Evolutionary conservation across 352 stramenopile genomes (phyloP), one percentile per base, ranked within the genome.

Genomic region (Pythium diclinum): DNA sequence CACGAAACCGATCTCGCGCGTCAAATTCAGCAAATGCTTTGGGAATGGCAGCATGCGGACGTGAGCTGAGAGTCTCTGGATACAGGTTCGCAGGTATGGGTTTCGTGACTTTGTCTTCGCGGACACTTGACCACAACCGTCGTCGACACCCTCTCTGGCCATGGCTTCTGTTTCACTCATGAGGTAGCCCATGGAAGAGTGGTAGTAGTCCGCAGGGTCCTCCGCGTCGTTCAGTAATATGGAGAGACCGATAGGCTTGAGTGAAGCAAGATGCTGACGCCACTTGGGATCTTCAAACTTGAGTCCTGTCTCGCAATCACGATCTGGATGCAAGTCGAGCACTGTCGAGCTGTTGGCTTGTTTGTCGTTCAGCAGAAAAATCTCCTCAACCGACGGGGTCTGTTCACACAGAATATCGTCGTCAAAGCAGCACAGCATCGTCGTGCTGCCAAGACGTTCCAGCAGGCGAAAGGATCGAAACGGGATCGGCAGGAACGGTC

Each of bases 261-360:
- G 79, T 10, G 79, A 91, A 34, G 83, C 44, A 17, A 95, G 68
- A 59, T 95, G 75, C 28, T 90, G 75, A 46, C 78, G 79, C 87
- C 87, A 95, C 63, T 91, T 92, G 23, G 87, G 87, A 32, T 95
- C 84, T 69, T 95, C 87, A 56, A 95, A 95, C 67, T 92, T 91
- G 21, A 94, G 61, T 21, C 85, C 85, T 8, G 87, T 95, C 38
- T 87, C 75, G 46, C 83, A 91, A 54, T 84, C 53, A 11, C 78
- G 74, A 46, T 95, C 87, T 1, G 81, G 75, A 48, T 94, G 85
- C 10, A 95, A 48, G 52, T 95, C 87, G 25, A 95, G 57, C n/a
- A 95, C 85, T 0, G 79, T 93, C 0, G 67, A 65, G 10, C 74
- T 67, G 55, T 72, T 82, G 38, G 71, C 71, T 34, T 79, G 72